Base-by-base conservation (phyloP, 2,329 filamentous ascomycete genomes). In the Talaromyces rugulosus region DNA sequence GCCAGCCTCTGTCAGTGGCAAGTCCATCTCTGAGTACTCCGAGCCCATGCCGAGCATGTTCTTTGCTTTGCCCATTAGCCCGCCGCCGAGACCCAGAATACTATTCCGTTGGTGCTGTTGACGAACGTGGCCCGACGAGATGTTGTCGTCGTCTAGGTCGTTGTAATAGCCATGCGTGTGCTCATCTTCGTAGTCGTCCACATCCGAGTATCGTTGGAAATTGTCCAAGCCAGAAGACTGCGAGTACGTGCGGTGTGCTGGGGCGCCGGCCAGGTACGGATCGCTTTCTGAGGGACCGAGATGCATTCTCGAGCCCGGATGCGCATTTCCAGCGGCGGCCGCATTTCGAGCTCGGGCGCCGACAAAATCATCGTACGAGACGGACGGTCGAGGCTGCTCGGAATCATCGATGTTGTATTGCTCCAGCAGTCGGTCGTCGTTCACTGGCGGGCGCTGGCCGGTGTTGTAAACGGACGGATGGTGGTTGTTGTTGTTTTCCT, bases 1-100 rank as follows among this genome's bases (percentile, higher is more conserved):
- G 59, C 82, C 85, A 54, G 89, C 80, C 74, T 98, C 92, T 5
- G 94, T 98, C 76, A 99, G 82, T 14, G 95, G 95, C 60, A 99
- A 82, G 74, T 99, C 94, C 95, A 99, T 99, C 78, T 98, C 95
- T 36, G 94, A 97, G 77, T 99, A 98, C 65, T 89, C 85, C 27
- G 84, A 83, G 9, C 87, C 89, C 87, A 96, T 92, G 59, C 95
- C 94, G 64, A 99, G 80, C 83, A 90, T 92, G 74, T 90, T 93
- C 81, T 96, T 98, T 50, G 94, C 89, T 71, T 85, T 88, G 52
- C 93, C 95, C 71, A 97, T 81, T 64, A 98, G 80, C 18, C 94
- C 93, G 64, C 94, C 93, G 64, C 94, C 93, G 71, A 98, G 78
- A 67, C 88, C 87, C 70, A 98, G 78, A 58, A 97, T 90, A 76